Base-by-base conservation (phyloP, 148 eudicot genomes). In the Chenopodium album region DNA sequence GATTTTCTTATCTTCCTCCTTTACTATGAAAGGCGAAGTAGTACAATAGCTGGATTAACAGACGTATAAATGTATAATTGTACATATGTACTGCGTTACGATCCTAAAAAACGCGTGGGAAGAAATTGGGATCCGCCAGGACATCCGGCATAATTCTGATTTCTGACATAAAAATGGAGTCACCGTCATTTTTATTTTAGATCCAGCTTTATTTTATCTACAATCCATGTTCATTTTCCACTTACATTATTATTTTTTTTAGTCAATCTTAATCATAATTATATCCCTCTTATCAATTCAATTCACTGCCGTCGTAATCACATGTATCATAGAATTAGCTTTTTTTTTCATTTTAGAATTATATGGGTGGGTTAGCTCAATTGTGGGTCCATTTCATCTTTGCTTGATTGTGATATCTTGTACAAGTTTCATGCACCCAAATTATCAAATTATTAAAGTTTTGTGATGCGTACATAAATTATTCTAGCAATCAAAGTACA, bases 241-340 rank as follows among this genome's bases (percentile, higher is more conserved):
- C 73, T 64, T 60, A 72, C 14, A 14, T 69, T 32, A 37, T 78
- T 46, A 9, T 1, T 76, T 62, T 62, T 64, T 44, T 20, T 14
- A 56, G 82, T 83, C 79, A 83, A 79, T 83, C 60, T 60, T 79
- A 74, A 74, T 74, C 52, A 48, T 11, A 9, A 50, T 50, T 50
- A 50, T 79, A 79, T 73, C 7, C 46, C 54, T 41, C 52, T 62
- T 60, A 76, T 84, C 71, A 84, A 75, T n/a, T 32, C 29, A 28
- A 28, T 31, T 79, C 83, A 84, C 80, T 84, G 86, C 82, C 86
- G 80, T 84, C 86, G 52, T 84, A 84, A 79, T 84, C 86, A 84
- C 79, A 79, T 4, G 22, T 12, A 60, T 47, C 74, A 75, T 65
- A 5, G 19, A 44, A 75, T 29, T 74, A 65, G 28, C 54, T 66